Percentiles rank a stretch among this genome's conserved stretches.
Conservation (phyloP, 73 alveolate genomes). For the Urostyla sp. region DNA sequence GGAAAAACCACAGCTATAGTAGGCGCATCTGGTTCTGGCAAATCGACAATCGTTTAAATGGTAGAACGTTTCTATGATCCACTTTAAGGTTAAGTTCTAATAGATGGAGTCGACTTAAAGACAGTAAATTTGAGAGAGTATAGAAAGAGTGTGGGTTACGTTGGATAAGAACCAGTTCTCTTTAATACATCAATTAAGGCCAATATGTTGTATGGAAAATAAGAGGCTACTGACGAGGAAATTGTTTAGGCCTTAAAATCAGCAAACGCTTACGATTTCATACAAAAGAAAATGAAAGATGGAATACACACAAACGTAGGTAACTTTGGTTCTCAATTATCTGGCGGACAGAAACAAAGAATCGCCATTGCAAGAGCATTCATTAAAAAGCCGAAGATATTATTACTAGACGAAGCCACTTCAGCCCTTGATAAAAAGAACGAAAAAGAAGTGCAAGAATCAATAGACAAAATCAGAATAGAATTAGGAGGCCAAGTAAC, state of each 20-base stretch:
- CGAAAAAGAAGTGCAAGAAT: constrained; percentile 38
- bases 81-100: constrained; percentile 75
- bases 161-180: constrained; percentile 85
- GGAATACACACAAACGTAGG: constrained; percentile 54
- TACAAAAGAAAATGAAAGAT: constrained; percentile 28
- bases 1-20: constrained; percentile 82
- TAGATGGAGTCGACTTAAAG: constrained; percentile 81
- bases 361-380: constrained; percentile 49
- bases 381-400: constrained; percentile 28
- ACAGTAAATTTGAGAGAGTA: constrained; percentile 65
- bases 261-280: constrained; percentile 63
- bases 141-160: constrained; percentile 77
- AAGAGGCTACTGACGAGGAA: constrained; percentile 75
- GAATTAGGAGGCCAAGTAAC: constrained; percentile 22
- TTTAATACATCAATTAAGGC: constrained; percentile 85
- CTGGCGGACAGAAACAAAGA: constrained; percentile 57
- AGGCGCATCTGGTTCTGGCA: constrained; percentile 94
- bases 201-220: constrained; percentile 78
- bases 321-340: constrained; percentile 26
- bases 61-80: constrained; percentile 92
- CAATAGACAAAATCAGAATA: constrained; percentile 44
- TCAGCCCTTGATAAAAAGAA: constrained; percentile 46
- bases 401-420: constrained; percentile 48
- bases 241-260: constrained; percentile 67
- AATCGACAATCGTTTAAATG: constrained; percentile 83